A percentile compares a stretch with the other conserved stretches of the same genome.
Evolutionary conservation across 169 alveolate genomes (phyloP).

Genomic region (Cryptosporidium canis): DNA sequence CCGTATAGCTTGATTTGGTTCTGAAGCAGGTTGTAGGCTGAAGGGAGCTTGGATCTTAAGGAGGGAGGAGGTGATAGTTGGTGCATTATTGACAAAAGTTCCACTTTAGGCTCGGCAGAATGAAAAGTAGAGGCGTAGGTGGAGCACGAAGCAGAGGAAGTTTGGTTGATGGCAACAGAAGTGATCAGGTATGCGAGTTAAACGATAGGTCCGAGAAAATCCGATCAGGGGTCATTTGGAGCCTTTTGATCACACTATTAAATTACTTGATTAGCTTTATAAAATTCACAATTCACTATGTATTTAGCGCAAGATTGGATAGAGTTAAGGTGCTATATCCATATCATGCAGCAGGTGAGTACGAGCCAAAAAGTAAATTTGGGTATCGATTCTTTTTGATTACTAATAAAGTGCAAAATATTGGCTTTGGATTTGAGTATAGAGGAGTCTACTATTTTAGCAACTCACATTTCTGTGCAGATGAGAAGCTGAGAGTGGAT

Average conservation of each 20-base stretch:
- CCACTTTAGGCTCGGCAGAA: too few species aligned
- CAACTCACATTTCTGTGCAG: slow-evolving; percentile 9
- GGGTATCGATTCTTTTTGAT: slow-evolving; percentile 26
- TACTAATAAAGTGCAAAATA: slow-evolving; percentile 7
- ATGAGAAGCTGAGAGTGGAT: slow-evolving; percentile 17
- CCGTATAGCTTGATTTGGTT: neutral
- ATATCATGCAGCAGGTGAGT: neutral
- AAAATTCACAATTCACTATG: neutral
- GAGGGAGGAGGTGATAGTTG: too few species aligned
- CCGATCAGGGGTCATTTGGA: neutral
- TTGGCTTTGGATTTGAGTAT: slow-evolving; percentile 69
- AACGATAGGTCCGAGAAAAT: neutral
- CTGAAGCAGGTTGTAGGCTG: too few species aligned
- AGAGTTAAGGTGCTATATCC: slow-evolving; percentile 16
- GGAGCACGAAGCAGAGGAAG: too few species aligned
- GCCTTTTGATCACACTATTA: neutral
- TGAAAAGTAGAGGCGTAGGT: too few species aligned
- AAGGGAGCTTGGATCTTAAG: too few species aligned
- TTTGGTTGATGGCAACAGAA: too few species aligned
- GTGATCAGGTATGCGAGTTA: too few species aligned
- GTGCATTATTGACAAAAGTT: too few species aligned
- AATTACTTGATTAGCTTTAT: neutral
- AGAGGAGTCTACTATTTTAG: slow-evolving; percentile 55
- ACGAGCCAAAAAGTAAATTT: slow-evolving; percentile 34
- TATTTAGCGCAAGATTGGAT: slow-evolving; percentile 22